Base-by-base conservation (phyloP, 78 protist genomes). In the Dictyostelium firmibasis region DNA sequence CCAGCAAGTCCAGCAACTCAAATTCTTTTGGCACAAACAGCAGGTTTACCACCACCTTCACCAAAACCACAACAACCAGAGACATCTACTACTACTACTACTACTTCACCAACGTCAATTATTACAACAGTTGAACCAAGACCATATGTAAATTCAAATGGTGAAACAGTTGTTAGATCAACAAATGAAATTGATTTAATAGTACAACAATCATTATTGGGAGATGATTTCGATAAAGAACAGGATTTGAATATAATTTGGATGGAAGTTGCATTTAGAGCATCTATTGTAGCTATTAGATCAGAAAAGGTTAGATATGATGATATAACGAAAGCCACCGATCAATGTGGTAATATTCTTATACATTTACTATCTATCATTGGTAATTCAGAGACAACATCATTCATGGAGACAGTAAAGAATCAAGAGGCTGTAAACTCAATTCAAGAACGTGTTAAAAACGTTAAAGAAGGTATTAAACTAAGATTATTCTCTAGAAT, bases 291-390 rank as follows among this genome's bases (percentile, higher is more conserved):
- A 5, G 13, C 93, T 0, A 31, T 79, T 20, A 47, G 86, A 25
- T 88, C 93, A 2, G 93, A 88, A 18, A 88, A 88, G 29, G 82
- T 88, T 13, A 16, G 93, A 18, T 79, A 88, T 79, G 93, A 88
- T 44, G 93, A 88, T 67, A 88, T 88, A 7, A 18, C 86, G 2
- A 33, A 43, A 18, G 93, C 93, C 9, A 79, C 72, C 7, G 81
- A 88, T n/a, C 86, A 88, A 20, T 88, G 93, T 64, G 86, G 86
- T 23, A 88, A 88, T 44, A 62, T 88, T 4, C n/a, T 88, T 35
- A 84, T 76, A 7, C 93, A 88, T 35, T 64, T 88, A 5, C 4
- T 88, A 7, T n/a, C 69, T 0, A 78, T 88, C 25, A 79, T 88
- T 29, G 93, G 93, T 62, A 82, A 88, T 43, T 13, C 64, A 14